Conservation (phyloP, 257 asterid species). For the Solanum lignicaule region DNA sequence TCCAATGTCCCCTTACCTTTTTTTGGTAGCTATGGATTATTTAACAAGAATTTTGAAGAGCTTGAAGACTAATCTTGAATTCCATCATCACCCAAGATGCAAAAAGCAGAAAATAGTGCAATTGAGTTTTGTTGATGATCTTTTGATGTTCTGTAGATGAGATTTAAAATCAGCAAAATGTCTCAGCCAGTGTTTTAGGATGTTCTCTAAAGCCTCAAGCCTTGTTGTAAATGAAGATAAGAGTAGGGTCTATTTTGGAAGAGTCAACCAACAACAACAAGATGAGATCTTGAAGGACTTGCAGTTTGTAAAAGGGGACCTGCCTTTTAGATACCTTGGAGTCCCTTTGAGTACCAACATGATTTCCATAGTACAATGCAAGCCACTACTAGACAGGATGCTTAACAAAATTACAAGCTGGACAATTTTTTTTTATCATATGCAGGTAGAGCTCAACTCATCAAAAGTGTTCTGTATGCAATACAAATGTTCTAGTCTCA, state of each 20-base stretch:
- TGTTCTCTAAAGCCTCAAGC: background rate
- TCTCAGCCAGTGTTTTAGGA: too few relatives aligned
- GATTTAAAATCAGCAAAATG: too few relatives aligned
- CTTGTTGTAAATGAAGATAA: too few relatives aligned
- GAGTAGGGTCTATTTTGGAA: too few relatives aligned
- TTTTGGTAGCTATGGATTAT: background rate
- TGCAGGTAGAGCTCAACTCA: background rate
- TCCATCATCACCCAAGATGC: background rate
- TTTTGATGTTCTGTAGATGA: background rate
- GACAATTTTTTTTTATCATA: background rate
- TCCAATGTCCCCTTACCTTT: background rate
- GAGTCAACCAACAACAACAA: background rate
- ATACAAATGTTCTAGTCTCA: background rate
- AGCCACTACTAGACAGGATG: background rate
- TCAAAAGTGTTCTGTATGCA: background rate
- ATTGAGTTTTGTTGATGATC: background rate
- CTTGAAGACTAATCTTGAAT: background rate
- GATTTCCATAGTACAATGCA: background rate
- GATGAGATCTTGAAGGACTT: background rate
- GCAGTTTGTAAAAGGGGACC: background rate
- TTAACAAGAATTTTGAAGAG: too few relatives aligned
- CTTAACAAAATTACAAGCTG: background rate
- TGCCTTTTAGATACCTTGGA: background rate
- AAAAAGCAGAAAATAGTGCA: background rate
- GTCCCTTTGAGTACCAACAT: background rate